Evolutionary conservation across 768 basidiomycete genomes (phyloP), one percentile per base, ranked within the genome.

Genomic region (Xanthoconium purpureum): DNA sequence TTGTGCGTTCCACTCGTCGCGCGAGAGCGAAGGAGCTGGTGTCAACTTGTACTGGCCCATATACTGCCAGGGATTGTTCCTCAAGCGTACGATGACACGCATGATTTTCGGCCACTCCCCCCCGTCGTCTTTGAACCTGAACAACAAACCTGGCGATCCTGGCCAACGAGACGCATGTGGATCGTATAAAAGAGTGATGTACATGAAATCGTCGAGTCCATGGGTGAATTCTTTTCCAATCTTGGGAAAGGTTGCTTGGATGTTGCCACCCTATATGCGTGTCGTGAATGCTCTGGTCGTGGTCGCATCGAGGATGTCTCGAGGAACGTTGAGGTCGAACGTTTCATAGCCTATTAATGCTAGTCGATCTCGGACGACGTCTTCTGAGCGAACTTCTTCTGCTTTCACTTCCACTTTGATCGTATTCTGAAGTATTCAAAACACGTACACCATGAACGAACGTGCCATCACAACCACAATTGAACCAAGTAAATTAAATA

Each of bases 131-230:
- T 11, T 46, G 14, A 64, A 64, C 32, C 18, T 47, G 28, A 57
- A 59, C 33, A 52, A n/a, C 47, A 62, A 18, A 2, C 55, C 52
- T 6, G 49, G 65, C 6, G 57, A 57, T 28, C 66, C 66, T 2
- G 54, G 56, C 47, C 60, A 48, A 37, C 44, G 61, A 12, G 52
- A 55, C 30, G 42, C 57, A 24, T 59, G 54, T n/a, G 52, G 58
- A 47, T 63, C 45, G 18, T 42, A 58, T 10, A 38, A 28, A 10
- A 38, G 50, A 40, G 35, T 58, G 37, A 37, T 35, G 12, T 54
- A 65, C 63, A 57, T 54, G 13, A 66, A 60, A 6, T 51, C 60
- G 28, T 60, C 53, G 3, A 55, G 52, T n/a, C 46, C 66, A 29
- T 55, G 57, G 11, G 55, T 57, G 47, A 56, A 54, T 5, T 15